A percentile compares a stretch with the other conserved stretches of the same genome.
These are phyloP conservation scores for Saturnispora sanitii DNA, from an alignment of 805 yeast genomes.

Conservation along the genomic window DNA sequence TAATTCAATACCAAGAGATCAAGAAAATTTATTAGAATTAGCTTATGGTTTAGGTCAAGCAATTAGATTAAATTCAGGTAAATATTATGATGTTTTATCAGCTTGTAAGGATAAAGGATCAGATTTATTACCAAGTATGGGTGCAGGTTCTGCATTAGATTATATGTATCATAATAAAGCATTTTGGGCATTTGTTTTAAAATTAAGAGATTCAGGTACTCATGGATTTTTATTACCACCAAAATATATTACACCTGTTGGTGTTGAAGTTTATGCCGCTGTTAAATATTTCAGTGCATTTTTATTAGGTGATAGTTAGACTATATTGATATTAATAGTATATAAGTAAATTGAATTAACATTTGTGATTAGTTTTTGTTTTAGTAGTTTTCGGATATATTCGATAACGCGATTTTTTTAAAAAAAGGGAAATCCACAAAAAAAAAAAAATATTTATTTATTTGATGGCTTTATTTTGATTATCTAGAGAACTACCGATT, in stretches of 20 bases:
- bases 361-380: not conserved
- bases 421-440: too few relatives aligned
- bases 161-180: constrained; percentile 78
- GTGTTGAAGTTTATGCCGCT: constrained; percentile 61
- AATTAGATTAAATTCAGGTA: constrained; percentile 54
- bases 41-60: constrained; percentile 75
- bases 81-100: constrained; percentile 56
- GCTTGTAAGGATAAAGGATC: constrained; percentile 76
- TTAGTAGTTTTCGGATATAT: too few relatives aligned
- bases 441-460: too few relatives aligned
- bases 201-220: constrained; percentile 70
- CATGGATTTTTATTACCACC: constrained; percentile 77
- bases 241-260: constrained; percentile 63
- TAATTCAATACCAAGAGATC: constrained; percentile 61
- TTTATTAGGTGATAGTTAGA: constrained; percentile 22
- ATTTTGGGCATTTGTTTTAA: constrained; percentile 75
- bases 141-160: constrained; percentile 73
- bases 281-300: constrained; percentile 55
- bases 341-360: not conserved
- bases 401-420: too few relatives aligned
- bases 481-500: too few relatives aligned
- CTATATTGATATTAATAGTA: not conserved
- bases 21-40: constrained; percentile 69
- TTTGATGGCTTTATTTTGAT: too few relatives aligned
- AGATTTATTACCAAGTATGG: constrained; percentile 63